Conservation (phyloP, 305 asterid species). For the Coffea humblotiana region DNA sequence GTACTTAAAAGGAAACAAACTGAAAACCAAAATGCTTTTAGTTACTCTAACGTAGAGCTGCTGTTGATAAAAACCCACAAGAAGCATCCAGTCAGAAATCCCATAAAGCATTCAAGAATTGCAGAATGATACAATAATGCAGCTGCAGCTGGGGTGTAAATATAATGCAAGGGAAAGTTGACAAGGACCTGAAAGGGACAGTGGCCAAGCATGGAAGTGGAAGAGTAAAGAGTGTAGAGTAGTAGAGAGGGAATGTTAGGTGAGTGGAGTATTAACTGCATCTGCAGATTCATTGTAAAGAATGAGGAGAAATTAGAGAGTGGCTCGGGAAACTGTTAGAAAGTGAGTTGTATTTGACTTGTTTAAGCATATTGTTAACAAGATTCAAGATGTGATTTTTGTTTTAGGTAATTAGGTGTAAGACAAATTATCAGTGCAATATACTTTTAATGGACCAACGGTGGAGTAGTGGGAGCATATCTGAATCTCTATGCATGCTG, state of each 20-base stretch:
- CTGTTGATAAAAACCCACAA: constrained; percentile 7
- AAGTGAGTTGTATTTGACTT: not conserved
- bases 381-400: not conserved
- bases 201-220: constrained; percentile 2
- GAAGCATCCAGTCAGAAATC: constrained; percentile 6
- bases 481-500: too few relatives aligned
- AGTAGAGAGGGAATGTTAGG: constrained; percentile 13
- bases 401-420: too few relatives aligned
- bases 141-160: not conserved
- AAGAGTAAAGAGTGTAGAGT: constrained; percentile 1
- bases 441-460: too few relatives aligned
- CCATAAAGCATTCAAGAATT: constrained; percentile 17
- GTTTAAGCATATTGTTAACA: not conserved
- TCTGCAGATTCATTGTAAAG: constrained; percentile 10
- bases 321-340: not conserved
- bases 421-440: too few relatives aligned
- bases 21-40: not conserved
- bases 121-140: constrained; percentile 10
- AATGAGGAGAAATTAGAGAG: not conserved
- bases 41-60: not conserved
- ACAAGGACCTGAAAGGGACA: constrained; percentile 19
- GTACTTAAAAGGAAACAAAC: not conserved
- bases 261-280: constrained; percentile 23
- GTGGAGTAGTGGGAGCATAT: too few relatives aligned
- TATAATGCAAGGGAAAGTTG: constrained; percentile 7